Percentiles rank a stretch among this genome's conserved stretches.
These are phyloP conservation scores for Rhodotorula sp. DNA, from an alignment of 1,284 basidiomycete genomes.

Conservation along the genomic window DNA sequence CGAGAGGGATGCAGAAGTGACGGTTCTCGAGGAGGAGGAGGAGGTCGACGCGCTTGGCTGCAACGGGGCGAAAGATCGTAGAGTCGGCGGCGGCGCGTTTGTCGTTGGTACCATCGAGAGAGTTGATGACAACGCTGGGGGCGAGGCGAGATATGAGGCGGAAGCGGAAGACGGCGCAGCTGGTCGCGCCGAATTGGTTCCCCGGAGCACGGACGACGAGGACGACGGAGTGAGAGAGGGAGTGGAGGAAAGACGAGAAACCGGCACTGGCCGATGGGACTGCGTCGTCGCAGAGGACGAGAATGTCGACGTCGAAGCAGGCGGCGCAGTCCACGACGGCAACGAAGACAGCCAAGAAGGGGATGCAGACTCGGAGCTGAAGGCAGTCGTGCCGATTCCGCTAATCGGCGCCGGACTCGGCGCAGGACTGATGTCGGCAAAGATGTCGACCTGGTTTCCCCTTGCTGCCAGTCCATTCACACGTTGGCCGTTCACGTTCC, in stretches of 20 bases:
- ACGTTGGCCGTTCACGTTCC: conserved; percentile 18
- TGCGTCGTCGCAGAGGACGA: neutral
- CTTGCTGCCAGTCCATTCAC: conserved; percentile 22
- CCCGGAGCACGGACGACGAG: conserved; percentile 22
- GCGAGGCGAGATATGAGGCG: conserved; percentile 24
- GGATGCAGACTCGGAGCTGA: neutral
- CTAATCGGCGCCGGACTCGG: neutral
- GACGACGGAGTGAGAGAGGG: conserved; percentile 20
- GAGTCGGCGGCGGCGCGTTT: conserved; percentile 2
- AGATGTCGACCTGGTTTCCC: conserved; percentile 38
- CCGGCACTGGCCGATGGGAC: neutral
- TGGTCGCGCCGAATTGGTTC: conserved; percentile 43
- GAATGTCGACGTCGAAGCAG: conserved; percentile 41
- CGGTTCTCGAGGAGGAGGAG: neutral
- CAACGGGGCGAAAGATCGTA: conserved; percentile 22
- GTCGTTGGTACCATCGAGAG: conserved; percentile 32
- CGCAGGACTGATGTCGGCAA: conserved; percentile 26
- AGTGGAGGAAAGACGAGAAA: neutral
- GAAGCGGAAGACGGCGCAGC: conserved; percentile 47
- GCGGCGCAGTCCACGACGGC: conserved; percentile 58
- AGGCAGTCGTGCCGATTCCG: neutral
- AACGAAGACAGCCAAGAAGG: conserved; percentile 49
- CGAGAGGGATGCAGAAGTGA: neutral
- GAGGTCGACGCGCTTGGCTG: conserved; percentile 16
- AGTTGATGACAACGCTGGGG: conserved; percentile 5